Conservation (phyloP, 257 asterid genomes). For the Echites panduratus region DNA sequence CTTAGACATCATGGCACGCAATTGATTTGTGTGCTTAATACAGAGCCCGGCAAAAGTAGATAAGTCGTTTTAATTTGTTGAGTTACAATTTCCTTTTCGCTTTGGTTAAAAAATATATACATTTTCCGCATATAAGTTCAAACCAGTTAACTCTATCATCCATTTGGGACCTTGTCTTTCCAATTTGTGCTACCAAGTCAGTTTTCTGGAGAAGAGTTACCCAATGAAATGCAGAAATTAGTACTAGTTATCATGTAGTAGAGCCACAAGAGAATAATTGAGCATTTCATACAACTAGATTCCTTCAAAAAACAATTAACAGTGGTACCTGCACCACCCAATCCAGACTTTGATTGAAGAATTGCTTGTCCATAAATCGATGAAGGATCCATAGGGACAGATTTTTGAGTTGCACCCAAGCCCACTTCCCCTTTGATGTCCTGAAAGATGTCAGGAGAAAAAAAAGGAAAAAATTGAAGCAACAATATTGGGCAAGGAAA, state of each 20-base stretch:
- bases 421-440: slow-evolving; percentile 74
- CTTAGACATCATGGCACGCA: background rate
- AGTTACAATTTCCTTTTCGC: background rate
- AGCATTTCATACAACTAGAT: background rate
- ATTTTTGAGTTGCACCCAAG: slow-evolving; percentile 66
- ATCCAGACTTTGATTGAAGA: slow-evolving; percentile 91
- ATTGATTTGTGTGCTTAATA: background rate
- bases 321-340: slow-evolving; percentile 77
- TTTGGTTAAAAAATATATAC: background rate
- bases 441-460: slow-evolving; percentile 28
- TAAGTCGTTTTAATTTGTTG: background rate
- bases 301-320: background rate
- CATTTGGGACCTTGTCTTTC: background rate
- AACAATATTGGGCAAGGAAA: background rate
- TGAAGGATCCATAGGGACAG: slow-evolving; percentile 82
- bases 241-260: background rate
- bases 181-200: background rate
- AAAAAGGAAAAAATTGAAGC: background rate
- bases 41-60: no score
- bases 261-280: background rate
- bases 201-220: background rate
- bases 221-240: background rate
- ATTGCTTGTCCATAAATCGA: slow-evolving; percentile 92
- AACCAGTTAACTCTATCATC: background rate
- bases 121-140: background rate